These are phyloP conservation scores for Malassezia sympodialis DNA, from an alignment of 1,284 basidiomycete species.

Conservation along the genomic window DNA sequence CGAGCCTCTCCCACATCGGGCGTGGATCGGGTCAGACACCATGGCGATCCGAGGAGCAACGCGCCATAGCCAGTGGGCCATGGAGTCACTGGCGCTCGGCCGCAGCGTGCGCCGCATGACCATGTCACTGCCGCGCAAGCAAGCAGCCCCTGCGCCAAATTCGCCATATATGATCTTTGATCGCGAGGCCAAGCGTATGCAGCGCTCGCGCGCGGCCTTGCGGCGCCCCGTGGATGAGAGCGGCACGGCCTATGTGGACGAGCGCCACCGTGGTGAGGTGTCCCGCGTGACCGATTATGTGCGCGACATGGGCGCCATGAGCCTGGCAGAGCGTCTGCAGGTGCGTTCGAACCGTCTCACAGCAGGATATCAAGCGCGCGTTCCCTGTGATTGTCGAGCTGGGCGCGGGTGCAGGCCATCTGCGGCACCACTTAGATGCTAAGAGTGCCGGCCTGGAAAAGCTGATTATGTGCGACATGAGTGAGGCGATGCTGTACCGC, in stretches of 20 bases:
- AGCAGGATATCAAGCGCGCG: slow-evolving; percentile 77
- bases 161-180: slow-evolving; percentile 61
- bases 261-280: slow-evolving; percentile 41
- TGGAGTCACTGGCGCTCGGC: neutral
- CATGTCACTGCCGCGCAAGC: neutral
- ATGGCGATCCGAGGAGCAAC: neutral
- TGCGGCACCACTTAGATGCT: slow-evolving; percentile 70
- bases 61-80: neutral
- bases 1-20: neutral
- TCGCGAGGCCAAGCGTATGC: slow-evolving; percentile 66
- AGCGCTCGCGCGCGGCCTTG: slow-evolving; percentile 65
- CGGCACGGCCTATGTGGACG: slow-evolving; percentile 17
- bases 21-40: neutral
- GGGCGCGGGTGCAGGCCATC: slow-evolving; percentile 86
- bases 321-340: slow-evolving; percentile 76
- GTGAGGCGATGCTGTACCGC: slow-evolving; percentile 46
- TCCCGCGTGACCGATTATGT: slow-evolving; percentile 83
- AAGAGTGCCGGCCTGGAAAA: slow-evolving; percentile 58
- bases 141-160: slow-evolving; percentile 19
- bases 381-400: slow-evolving; percentile 75
- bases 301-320: slow-evolving; percentile 76
- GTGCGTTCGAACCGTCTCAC: slow-evolving; percentile 49
- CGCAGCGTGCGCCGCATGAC: neutral
- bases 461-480: slow-evolving; percentile 77
- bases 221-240: slow-evolving; percentile 53